Conservation (phyloP, 345 rosid species). For the Gossypium ekmanianum region DNA sequence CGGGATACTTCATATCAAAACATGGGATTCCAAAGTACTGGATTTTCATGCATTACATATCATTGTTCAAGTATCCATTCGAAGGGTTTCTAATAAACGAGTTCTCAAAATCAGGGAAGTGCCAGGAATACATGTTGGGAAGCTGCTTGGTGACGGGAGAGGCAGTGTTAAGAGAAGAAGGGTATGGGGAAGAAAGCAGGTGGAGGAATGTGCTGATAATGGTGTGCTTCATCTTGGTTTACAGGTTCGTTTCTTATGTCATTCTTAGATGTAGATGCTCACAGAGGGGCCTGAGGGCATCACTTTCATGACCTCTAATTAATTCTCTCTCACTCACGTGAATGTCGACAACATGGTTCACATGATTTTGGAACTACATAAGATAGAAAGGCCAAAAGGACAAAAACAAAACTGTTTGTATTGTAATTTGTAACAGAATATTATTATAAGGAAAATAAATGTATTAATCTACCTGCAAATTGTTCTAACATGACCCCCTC, state of each 20-base stretch:
- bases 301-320: slow-evolving; percentile 20
- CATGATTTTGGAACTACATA: slow-evolving; percentile 40
- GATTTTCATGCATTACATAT: slow-evolving; percentile 93
- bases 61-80: slow-evolving; percentile 93
- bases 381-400: slow-evolving; percentile 26
- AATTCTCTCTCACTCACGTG: not conserved
- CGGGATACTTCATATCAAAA: slow-evolving; percentile 87
- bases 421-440: not conserved
- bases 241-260: slow-evolving; percentile 77
- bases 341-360: slow-evolving; percentile 14
- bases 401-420: not conserved
- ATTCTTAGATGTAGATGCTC: slow-evolving; percentile 78
- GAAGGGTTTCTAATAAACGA: slow-evolving; percentile 91
- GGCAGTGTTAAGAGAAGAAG: slow-evolving; percentile 69
- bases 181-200: slow-evolving; percentile 60
- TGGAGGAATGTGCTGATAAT: slow-evolving; percentile 80
- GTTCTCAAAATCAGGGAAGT: slow-evolving; percentile 72
- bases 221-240: slow-evolving; percentile 63
- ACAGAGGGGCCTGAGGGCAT: slow-evolving; percentile 34
- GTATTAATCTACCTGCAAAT: not conserved
- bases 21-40: slow-evolving; percentile 77
- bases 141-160: slow-evolving; percentile 60
- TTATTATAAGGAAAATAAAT: slow-evolving; percentile 15
- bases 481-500: not conserved
- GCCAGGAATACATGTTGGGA: slow-evolving; percentile 67